phyloP scores from a whole-genome alignment of 2,329 filamentous ascomycete species.

The Coniosporium tulheliwenetii region DNA sequence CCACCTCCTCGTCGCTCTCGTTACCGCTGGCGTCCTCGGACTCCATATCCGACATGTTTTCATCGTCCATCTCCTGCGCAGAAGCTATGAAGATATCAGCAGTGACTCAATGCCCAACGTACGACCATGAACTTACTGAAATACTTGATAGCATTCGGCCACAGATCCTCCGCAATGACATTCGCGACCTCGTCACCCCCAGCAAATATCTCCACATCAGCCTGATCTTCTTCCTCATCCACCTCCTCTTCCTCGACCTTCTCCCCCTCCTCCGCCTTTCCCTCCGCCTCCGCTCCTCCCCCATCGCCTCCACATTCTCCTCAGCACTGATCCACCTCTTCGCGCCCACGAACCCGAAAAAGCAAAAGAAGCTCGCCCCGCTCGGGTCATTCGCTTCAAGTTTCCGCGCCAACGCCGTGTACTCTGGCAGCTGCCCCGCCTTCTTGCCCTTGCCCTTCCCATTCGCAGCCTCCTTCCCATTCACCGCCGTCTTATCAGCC shows the following conservation, averaged over 20 bases:
- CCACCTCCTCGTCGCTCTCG: constrained; percentile 33
- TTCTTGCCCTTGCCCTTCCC: constrained; percentile 24
- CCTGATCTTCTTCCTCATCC: constrained; percentile 44
- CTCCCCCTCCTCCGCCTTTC: constrained; percentile 25
- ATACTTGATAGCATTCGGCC: constrained; percentile 76
- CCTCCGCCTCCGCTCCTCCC: constrained; percentile 45
- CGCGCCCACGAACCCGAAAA: constrained; percentile 60
- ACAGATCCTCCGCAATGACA: constrained; percentile 72
- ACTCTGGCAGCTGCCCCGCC: constrained; percentile 32
- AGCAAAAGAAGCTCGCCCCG: constrained; percentile 59
- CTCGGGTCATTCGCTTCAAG: constrained; percentile 24
- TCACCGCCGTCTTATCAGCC: constrained; percentile 14
- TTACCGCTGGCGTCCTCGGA: constrained; percentile 47
- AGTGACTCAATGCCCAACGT: background rate
- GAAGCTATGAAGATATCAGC: constrained; percentile 7
- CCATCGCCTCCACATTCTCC: constrained; percentile 48
- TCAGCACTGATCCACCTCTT: constrained; percentile 54
- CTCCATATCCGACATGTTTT: constrained; percentile 49
- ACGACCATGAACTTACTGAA: constrained; percentile 50
- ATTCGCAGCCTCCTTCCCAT: constrained; percentile 10
- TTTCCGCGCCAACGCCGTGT: constrained; percentile 37
- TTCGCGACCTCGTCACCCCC: constrained; percentile 71
- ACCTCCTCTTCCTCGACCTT: constrained; percentile 40
- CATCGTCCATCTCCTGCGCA: constrained; percentile 58
- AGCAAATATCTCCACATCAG: constrained; percentile 73